Evolutionary conservation across 179 eudicot species (phyloP), one percentile per base, ranked within the genome.

Genomic region (Camellia oleifera): DNA sequence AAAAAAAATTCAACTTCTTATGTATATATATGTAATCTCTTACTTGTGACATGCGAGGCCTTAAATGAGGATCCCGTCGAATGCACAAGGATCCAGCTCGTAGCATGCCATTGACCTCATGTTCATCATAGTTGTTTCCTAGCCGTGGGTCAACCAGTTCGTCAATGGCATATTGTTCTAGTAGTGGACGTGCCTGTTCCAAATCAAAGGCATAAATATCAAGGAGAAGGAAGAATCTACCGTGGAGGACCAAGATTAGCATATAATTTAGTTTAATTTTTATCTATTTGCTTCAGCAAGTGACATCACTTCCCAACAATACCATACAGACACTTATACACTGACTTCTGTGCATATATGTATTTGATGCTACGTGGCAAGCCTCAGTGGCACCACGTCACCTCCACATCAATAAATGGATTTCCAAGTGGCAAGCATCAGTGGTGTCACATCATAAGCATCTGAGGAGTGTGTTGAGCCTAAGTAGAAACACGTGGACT

Each of bases 31-130:
- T 10, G 2, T 20, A 54, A 46, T 63, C 23, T 74, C 72, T 83
- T 85, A 96, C 99, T 95, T 92, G 98, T 69, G 99, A 96, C 98
- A 96, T 94, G 7, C 97, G 94, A 81, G 99, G 98, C 77, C 99
- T 88, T 53, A 84, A 85, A 72, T 92, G 95, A 82, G 99, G 97
- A 81, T 96, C 99, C 63, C 97, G 85, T n/a, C 92, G 87, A 40
- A 96, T 90, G 84, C 99, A 96, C 88, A 92, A 77, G 32, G 97
- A 94, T 57, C 97, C 97, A 78, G 97, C 97, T 52, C 88, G 97
- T 87, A 91, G 80, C 92, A 96, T 87, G 84, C 89, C 90, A 78
- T 86, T 84, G 11, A 90, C 94, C 80, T 96, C 98, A 23, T 87
- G 84, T 67, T 92, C 98, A 40, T 87, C 79, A 63, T 88, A 96